phyloP scores from a whole-genome alignment of 306 rosid genomes.

The Dalbergia cochinchinensis region DNA sequence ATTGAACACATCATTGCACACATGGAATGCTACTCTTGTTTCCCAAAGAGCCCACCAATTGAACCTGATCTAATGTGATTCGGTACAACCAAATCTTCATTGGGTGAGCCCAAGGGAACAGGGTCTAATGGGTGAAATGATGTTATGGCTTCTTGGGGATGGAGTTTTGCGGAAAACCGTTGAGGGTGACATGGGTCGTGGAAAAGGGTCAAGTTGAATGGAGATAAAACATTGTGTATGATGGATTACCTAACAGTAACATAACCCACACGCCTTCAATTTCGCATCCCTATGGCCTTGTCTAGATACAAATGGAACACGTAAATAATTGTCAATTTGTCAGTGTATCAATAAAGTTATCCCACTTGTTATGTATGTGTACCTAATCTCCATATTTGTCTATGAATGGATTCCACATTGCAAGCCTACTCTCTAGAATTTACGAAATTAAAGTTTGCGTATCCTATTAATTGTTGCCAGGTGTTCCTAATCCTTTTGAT shows the following conservation, averaged over 20 bases:
- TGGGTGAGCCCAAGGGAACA: slow-evolving; percentile 49
- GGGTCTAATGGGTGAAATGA: slow-evolving; percentile 45
- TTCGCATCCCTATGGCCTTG: slow-evolving; percentile 59
- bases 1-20: slow-evolving; percentile 15
- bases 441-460: slow-evolving; percentile 34
- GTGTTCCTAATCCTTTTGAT: not conserved
- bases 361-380: not conserved
- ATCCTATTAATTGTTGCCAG: slow-evolving; percentile 21
- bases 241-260: slow-evolving; percentile 55
- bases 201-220: slow-evolving; percentile 58
- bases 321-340: slow-evolving; percentile 40
- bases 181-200: slow-evolving; percentile 25
- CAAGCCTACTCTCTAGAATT: slow-evolving; percentile 11
- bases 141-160: slow-evolving; percentile 67
- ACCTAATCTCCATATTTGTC: slow-evolving; percentile 34
- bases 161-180: slow-evolving; percentile 64
- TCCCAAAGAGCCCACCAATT: slow-evolving; percentile 44
- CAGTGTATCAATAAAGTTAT: slow-evolving; percentile 21
- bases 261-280: slow-evolving; percentile 49
- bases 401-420: slow-evolving; percentile 31
- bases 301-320: slow-evolving; percentile 56
- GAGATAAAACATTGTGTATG: slow-evolving; percentile 48
- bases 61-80: slow-evolving; percentile 36
- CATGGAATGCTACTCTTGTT: slow-evolving; percentile 39
- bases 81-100: slow-evolving; percentile 18